Evolutionary conservation across 73 alveolate species (phyloP).

Genomic region (Blepharisma stoltei): DNA sequence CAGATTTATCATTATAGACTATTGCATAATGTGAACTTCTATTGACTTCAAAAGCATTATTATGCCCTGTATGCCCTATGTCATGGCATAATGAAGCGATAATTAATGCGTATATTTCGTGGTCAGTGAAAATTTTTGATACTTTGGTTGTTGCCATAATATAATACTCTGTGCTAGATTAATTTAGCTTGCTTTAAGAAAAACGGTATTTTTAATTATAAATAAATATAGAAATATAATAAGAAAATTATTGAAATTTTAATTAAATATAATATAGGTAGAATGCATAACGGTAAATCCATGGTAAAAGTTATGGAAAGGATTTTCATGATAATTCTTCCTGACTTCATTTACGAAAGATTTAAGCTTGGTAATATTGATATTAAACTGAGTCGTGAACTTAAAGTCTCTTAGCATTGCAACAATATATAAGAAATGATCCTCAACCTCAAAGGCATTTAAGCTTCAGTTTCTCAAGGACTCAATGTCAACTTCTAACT

Average conservation of each 20-base stretch:
- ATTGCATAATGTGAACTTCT: constrained; percentile 59
- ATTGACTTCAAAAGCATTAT: constrained; percentile 67
- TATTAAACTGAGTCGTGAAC: not conserved
- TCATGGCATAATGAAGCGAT: constrained; percentile 70
- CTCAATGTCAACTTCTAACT: not conserved
- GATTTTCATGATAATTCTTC: constrained; percentile 43
- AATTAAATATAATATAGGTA: not conserved
- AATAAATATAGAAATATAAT: too few relatives aligned
- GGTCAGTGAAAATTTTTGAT: not conserved
- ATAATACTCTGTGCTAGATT: too few relatives aligned
- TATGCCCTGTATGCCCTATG: constrained; percentile 79
- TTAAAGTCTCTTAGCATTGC: constrained; percentile 12
- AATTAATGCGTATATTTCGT: not conserved
- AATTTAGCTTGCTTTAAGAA: too few relatives aligned
- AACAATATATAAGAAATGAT: constrained; percentile 7
- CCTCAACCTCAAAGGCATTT: constrained; percentile 1
- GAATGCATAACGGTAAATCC: constrained; percentile 36
- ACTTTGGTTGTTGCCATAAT: not conserved
- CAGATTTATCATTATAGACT: constrained; percentile 74
- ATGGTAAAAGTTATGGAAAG: constrained; percentile 56
- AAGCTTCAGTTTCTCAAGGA: not conserved
- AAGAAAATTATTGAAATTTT: not conserved
- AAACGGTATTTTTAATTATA: too few relatives aligned
- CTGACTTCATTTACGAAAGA: not conserved
- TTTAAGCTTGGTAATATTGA: not conserved